phyloP scores from a whole-genome alignment of 2,329 filamentous ascomycete genomes.

The Ceratocystis lukuohia region DNA sequence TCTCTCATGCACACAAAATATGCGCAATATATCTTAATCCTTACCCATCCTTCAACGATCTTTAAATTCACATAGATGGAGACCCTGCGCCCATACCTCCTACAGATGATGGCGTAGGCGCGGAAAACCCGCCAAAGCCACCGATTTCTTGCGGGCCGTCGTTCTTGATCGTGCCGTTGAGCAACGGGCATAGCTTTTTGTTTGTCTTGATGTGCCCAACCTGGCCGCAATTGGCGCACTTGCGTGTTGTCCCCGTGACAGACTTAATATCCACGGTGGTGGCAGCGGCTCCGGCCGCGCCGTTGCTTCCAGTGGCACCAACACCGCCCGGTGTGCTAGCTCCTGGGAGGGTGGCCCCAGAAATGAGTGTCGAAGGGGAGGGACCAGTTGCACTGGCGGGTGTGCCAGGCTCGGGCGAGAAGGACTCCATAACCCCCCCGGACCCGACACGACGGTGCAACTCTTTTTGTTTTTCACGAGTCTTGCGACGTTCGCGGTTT shows the following conservation, averaged over 20 bases:
- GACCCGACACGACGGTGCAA: conserved; percentile 30
- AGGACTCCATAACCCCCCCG: conserved; percentile 31
- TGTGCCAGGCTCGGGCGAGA: conserved; percentile 35
- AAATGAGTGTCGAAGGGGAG: neutral
- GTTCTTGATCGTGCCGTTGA: conserved; percentile 66
- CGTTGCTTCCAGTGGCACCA: neutral
- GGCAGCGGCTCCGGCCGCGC: neutral
- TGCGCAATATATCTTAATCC: too few species aligned
- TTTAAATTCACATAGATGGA: neutral
- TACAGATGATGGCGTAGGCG: conserved; percentile 12
- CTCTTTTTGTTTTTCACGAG: conserved; percentile 80
- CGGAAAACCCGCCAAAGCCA: conserved; percentile 36
- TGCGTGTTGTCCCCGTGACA: conserved; percentile 57
- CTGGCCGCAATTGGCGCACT: conserved; percentile 95
- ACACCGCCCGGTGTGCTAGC: neutral
- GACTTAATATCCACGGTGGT: conserved; percentile 2
- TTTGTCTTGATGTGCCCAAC: conserved; percentile 98
- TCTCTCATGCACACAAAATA: too few species aligned
- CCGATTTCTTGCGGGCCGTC: conserved; percentile 43
- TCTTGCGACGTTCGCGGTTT: conserved; percentile 80
- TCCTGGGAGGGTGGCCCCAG: neutral
- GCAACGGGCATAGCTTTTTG: conserved; percentile 85
- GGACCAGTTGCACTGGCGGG: conserved; percentile 36
- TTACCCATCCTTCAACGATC: too few species aligned
- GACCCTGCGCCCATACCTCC: conserved; percentile 4